phyloP scores from a whole-genome alignment of 768 basidiomycete genomes.

The Lactifluus hygrophoroides region DNA sequence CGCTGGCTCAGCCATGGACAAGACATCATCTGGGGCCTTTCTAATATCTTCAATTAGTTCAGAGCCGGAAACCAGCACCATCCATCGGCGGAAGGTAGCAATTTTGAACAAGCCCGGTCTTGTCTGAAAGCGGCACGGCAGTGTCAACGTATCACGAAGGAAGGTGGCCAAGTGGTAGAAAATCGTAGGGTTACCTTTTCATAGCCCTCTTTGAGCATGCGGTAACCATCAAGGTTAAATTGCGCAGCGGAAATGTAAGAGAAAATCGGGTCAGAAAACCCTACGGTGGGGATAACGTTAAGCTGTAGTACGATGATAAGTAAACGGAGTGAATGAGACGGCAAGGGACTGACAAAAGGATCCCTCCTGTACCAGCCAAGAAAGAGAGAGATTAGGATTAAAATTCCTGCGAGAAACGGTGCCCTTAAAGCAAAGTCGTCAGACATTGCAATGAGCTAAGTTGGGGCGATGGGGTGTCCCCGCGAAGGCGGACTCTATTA shows the following conservation, averaged over 20 bases:
- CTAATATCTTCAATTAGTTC: conserved; percentile 43
- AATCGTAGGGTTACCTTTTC: conserved; percentile 22
- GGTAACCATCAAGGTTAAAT: conserved; percentile 23
- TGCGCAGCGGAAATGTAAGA: conserved; percentile 28
- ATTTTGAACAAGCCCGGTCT: conserved; percentile 34
- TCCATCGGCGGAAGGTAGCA: conserved; percentile 37
- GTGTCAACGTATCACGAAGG: background rate
- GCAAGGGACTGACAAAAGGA: background rate
- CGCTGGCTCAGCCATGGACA: conserved; percentile 35
- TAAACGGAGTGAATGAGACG: background rate
- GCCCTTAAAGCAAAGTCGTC: background rate
- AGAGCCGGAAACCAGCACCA: conserved; percentile 35
- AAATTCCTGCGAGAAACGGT: background rate
- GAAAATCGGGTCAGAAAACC: conserved; percentile 28
- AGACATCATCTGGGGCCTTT: conserved; percentile 37
- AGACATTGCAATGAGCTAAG: background rate
- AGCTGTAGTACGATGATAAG: conserved; percentile 4
- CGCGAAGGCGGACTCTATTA: too few species aligned
- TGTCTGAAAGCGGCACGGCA: conserved; percentile 5
- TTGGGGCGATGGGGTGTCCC: background rate
- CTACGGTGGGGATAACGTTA: conserved; percentile 30
- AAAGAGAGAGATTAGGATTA: background rate
- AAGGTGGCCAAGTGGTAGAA: background rate
- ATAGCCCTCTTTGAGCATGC: conserved; percentile 30
- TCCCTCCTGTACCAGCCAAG: background rate